Conservation (phyloP, 2,329 filamentous ascomycete genomes). For the Delphinella strobiligena region DNA sequence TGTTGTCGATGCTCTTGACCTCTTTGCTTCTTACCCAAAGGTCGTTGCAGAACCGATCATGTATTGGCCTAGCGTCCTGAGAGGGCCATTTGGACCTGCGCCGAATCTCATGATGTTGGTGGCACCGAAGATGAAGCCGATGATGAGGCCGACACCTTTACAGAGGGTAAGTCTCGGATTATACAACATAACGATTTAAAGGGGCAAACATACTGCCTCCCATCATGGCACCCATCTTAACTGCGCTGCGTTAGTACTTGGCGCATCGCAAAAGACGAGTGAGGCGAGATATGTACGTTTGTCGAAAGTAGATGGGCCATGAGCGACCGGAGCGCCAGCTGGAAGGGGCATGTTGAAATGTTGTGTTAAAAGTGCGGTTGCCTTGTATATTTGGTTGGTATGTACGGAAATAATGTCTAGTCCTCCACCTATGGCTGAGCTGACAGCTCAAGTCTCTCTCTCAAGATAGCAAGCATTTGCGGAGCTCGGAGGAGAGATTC, state of each 20-base stretch:
- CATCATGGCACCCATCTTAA: conserved; percentile 99
- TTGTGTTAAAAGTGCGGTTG: no score
- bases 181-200: background rate
- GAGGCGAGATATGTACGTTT: conserved; percentile 44
- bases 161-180: conserved; percentile 5
- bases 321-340: conserved; percentile 31
- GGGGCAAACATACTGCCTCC: conserved; percentile 66
- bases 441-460: background rate
- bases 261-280: conserved; percentile 17
- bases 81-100: conserved; percentile 83
- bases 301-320: conserved; percentile 56
- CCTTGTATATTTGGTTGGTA: no score
- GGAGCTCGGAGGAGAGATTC: background rate
- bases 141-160: conserved; percentile 83
- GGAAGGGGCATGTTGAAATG: conserved; percentile 52
- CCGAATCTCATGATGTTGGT: conserved; percentile 92
- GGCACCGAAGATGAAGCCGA: conserved; percentile 93
- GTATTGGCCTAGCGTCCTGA: conserved; percentile 89
- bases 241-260: conserved; percentile 34
- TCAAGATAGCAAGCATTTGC: background rate
- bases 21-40: conserved; percentile 26
- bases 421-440: no score
- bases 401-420: no score
- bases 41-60: conserved; percentile 92
- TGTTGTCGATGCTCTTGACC: background rate